phyloP scores from a whole-genome alignment of 2,329 filamentous ascomycete species.

The Sclerotiophoma versabilis region DNA sequence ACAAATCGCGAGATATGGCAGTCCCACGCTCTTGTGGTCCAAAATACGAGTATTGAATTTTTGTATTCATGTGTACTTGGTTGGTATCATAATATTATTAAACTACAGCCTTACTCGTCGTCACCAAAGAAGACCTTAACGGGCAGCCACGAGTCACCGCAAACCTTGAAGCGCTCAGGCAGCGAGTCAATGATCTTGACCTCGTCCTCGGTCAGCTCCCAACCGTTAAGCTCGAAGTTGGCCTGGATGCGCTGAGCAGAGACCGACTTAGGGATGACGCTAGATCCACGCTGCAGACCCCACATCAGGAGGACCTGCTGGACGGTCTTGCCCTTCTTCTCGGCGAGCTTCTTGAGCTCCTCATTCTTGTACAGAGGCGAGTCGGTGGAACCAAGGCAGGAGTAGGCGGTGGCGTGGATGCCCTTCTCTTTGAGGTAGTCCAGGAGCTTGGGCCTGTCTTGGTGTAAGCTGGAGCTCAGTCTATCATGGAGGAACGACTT shows the following conservation, averaged over 20 bases:
- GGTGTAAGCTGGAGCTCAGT: constrained; percentile 15
- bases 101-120: constrained; percentile 64
- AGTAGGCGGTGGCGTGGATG: constrained; percentile 79
- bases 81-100: constrained; percentile 24
- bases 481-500: constrained; percentile 7
- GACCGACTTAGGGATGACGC: constrained; percentile 85
- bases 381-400: constrained; percentile 74
- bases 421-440: constrained; percentile 75
- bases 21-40: too few relatives aligned
- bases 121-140: constrained; percentile 84
- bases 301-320: constrained; percentile 82
- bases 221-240: constrained; percentile 78
- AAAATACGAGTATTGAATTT: not conserved
- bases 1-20: not conserved
- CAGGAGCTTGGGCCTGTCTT: constrained; percentile 69
- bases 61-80: constrained; percentile 9
- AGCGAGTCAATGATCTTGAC: constrained; percentile 71
- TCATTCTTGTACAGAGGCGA: constrained; percentile 73
- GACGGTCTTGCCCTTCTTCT: constrained; percentile 69
- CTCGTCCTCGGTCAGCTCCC: constrained; percentile 76
- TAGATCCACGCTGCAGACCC: constrained; percentile 82
- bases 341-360: constrained; percentile 67
- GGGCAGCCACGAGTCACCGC: constrained; percentile 75
- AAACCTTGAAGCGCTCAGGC: constrained; percentile 75
- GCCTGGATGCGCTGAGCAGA: constrained; percentile 74